Base-by-base conservation (phyloP, 1,139 yeast genomes). In the Hemisphaericaspora xylofermentans region DNA sequence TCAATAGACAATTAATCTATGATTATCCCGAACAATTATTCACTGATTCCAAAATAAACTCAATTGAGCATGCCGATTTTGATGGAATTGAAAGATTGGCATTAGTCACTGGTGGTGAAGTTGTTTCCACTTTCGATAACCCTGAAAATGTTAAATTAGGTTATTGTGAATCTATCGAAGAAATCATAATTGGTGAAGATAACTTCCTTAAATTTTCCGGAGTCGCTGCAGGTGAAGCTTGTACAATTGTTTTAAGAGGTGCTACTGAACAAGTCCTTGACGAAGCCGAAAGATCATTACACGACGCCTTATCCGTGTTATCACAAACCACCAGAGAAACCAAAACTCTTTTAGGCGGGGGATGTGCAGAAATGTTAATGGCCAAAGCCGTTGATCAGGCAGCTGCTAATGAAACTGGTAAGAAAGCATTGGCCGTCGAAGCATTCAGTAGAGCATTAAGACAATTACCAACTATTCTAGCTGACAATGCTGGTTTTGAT, bases 341-440 rank as follows among this genome's bases (percentile, higher is more conserved):
- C n/a, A 82, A 91, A 62, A 89, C 97, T 2, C 94, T 94, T 29
- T 76, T 93, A 37, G 99, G 99, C 43, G 99, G 97, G 51, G 99
- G 99, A 21, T 91, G 97, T 61, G 83, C 97, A 4, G 99, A 93
- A 66, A 91, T 93, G 96, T 75, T 88, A 54, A 93, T 93, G 98
- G 86, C 97, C 10, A 88, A 88, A 64, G 97, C 98, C 6, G 98
- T 93, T 28, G 98, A 94, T 53, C 89, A 88, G 49, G 88, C 84
- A 38, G 97, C 98, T 19, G 95, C 94, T 56, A 89, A 88, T 58
- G 93, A 85, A 52, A 84, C 87, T 26, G 98, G 98, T 51, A 93
- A 94, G 69, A 88, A 88, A 60, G 85, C 97, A 0, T 73, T 93
- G 47, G 99, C 99, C 1, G 82, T 94, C 45, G 98, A 93, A 65